Percentiles rank a stretch among this genome's conserved stretches.
Conservation (phyloP, 257 asterid species). For the Jaltomata sinuosa region DNA sequence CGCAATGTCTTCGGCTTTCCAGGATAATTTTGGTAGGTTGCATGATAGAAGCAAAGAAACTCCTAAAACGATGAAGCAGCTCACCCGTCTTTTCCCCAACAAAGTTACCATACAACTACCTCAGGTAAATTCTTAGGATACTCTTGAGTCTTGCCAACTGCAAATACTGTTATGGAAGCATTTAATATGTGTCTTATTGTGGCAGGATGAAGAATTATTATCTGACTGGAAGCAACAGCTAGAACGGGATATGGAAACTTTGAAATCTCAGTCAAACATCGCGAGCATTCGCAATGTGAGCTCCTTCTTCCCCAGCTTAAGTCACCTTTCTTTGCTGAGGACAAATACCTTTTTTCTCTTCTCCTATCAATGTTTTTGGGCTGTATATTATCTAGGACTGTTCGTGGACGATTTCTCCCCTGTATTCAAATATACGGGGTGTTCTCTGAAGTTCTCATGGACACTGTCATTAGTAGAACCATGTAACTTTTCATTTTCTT, state of each 20-base stretch:
- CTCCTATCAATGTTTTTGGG: neutral
- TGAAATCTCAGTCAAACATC: constrained; percentile 72
- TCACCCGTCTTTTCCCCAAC: constrained; percentile 83
- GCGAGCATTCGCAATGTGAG: constrained; percentile 56
- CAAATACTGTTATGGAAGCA: neutral
- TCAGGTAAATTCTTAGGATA: constrained; percentile 45
- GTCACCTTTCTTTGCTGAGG: neutral
- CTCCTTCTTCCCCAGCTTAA: neutral
- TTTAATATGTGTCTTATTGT: constrained; percentile 2
- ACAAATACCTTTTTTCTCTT: neutral
- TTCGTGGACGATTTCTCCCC: neutral
- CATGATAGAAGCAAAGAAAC: constrained; percentile 81
- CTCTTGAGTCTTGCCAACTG: neutral
- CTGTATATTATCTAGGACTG: neutral
- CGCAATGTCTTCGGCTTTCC: neutral
- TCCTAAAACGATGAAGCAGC: constrained; percentile 76
- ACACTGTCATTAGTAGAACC: neutral
- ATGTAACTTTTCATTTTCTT: neutral
- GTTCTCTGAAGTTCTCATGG: neutral
- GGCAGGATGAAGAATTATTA: constrained; percentile 67
- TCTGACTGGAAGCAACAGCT: constrained; percentile 80
- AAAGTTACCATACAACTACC: constrained; percentile 84
- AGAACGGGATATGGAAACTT: constrained; percentile 76
- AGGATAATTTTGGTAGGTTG: constrained; percentile 77
- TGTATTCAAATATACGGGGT: neutral